Conservation (phyloP, 1,284 basidiomycete species). For the Sphagnurus paluster region DNA sequence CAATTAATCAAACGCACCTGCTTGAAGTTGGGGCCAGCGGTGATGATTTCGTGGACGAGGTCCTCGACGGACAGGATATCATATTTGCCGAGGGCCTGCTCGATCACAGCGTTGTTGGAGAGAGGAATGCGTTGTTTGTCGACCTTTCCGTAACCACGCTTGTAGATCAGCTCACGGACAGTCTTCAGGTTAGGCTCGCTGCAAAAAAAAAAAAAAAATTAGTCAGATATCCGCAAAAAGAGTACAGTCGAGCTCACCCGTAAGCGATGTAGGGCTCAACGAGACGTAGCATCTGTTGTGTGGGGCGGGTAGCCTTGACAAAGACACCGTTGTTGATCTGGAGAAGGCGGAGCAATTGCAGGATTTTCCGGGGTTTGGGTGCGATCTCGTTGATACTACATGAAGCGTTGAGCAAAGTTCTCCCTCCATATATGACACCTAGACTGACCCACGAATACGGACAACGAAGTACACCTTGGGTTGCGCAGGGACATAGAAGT, state of each 20-base stretch:
- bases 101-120: constrained; percentile 92
- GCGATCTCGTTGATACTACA: constrained; percentile 98
- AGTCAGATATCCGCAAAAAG: constrained; percentile 1
- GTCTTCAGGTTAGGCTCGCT: constrained; percentile 95
- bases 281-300: constrained; percentile 96
- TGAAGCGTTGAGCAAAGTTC: constrained; percentile 1
- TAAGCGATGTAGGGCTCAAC: constrained; percentile 98
- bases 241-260: constrained; percentile 54
- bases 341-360: constrained; percentile 96
- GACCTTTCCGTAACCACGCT: constrained; percentile 99
- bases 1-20: constrained; percentile 53
- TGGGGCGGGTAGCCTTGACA: constrained; percentile 95
- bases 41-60: constrained; percentile 96
- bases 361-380: constrained; percentile 98
- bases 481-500: constrained; percentile 97
- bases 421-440: not conserved
- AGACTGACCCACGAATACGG: constrained; percentile 87
- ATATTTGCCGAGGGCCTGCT: constrained; percentile 89
- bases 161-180: constrained; percentile 98
- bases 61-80: constrained; percentile 98
- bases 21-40: constrained; percentile 98
- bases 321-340: constrained; percentile 99
- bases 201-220: constrained; percentile 3
- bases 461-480: constrained; percentile 98
- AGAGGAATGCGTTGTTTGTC: constrained; percentile 97